A percentile compares a stretch with the other conserved stretches of the same genome.
These are phyloP conservation scores for Primulina tabacum DNA, from an alignment of 257 asterid genomes.

Conservation along the genomic window DNA sequence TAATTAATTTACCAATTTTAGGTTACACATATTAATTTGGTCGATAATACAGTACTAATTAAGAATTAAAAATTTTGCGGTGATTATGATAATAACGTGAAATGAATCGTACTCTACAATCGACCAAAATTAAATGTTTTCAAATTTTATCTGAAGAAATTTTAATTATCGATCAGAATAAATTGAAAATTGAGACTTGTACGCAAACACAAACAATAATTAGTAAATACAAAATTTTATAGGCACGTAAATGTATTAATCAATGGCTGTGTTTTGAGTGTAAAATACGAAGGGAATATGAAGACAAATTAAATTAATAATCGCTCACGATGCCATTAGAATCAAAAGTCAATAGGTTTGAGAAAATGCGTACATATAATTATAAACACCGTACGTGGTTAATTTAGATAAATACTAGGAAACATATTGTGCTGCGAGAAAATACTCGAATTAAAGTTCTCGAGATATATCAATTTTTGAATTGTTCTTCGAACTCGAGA, in stretches of 20 bases:
- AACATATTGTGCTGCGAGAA: too few species aligned
- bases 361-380: too few species aligned
- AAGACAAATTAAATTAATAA: not conserved
- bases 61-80: too few species aligned
- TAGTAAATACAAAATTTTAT: not conserved
- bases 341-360: too few species aligned
- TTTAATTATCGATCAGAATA: too few species aligned
- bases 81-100: not conserved
- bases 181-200: not conserved
- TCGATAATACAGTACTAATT: too few species aligned
- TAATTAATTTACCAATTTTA: not conserved
- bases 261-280: not conserved
- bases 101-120: not conserved
- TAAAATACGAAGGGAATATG: not conserved
- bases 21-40: not conserved
- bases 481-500: too few species aligned
- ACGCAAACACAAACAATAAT: not conserved
- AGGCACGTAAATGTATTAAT: not conserved
- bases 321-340: not conserved
- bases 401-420: not conserved
- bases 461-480: too few species aligned
- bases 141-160: not conserved
- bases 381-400: not conserved
- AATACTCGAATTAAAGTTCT: too few species aligned
- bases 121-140: not conserved